Percentiles rank a stretch among this genome's conserved stretches.
Evolutionary conservation across 75 land plant genomes (phyloP).

Genomic region (Isoetes taiwanensis): DNA sequence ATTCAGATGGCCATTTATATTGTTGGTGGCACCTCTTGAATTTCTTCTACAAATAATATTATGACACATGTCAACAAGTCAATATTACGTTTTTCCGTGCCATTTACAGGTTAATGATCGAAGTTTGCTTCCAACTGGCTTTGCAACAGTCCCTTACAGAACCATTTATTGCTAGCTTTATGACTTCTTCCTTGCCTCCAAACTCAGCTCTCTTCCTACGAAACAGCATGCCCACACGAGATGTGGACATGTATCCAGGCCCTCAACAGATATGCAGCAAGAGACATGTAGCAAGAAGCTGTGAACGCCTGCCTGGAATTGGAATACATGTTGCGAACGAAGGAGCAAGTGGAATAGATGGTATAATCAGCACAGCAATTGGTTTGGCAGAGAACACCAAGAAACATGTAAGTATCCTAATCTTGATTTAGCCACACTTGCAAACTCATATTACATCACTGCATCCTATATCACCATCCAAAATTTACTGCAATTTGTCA

Average conservation of each 20-base stretch:
- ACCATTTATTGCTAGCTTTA: constrained; percentile 56
- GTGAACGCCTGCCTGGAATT: constrained; percentile 11
- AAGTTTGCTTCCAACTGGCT: constrained; percentile 49
- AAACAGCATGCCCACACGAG: constrained; percentile 89
- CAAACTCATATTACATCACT: too few species aligned
- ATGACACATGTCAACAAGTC: too few species aligned
- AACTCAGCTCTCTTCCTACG: constrained; percentile 70
- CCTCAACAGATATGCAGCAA: background rate
- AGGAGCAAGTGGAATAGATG: constrained; percentile 99
- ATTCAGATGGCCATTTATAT: too few species aligned
- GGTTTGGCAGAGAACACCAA: constrained; percentile 81
- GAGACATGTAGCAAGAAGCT: background rate
- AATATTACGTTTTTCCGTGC: too few species aligned
- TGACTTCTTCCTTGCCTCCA: constrained; percentile 26
- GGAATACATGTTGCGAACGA: constrained; percentile 52
- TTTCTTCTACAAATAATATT: too few species aligned
- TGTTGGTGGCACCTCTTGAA: too few species aligned
- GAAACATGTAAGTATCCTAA: constrained; percentile 35
- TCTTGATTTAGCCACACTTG: too few species aligned
- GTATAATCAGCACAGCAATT: constrained; percentile 83
- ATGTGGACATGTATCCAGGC: constrained; percentile 76
- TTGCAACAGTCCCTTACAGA: constrained; percentile 48
- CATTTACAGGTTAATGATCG: too few species aligned
- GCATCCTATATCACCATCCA: too few species aligned
- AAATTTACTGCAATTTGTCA: too few species aligned